These are phyloP conservation scores for Fusarium nurragi DNA, from an alignment of 2,329 filamentous ascomycete genomes.

Conservation along the genomic window DNA sequence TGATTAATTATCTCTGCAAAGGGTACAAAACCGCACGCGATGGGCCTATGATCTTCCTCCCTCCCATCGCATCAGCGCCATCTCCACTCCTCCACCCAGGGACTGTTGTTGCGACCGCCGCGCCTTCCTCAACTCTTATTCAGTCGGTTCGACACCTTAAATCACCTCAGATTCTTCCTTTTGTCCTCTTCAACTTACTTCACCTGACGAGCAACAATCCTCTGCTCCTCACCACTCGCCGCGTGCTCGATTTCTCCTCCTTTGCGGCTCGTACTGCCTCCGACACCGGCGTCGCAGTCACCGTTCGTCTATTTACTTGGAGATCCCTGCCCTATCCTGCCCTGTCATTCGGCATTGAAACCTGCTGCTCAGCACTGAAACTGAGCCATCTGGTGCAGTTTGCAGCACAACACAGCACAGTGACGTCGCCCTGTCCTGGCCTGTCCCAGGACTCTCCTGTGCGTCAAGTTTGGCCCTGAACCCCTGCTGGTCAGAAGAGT, in stretches of 20 bases:
- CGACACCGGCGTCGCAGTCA: slow-evolving; percentile 27
- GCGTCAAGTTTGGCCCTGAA: slow-evolving; percentile 13
- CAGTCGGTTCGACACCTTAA: slow-evolving; percentile 3
- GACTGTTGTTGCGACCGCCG: slow-evolving; percentile 6
- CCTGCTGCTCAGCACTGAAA: slow-evolving; percentile 17
- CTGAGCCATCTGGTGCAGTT: slow-evolving; percentile 15
- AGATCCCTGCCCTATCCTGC: slow-evolving; percentile 29
- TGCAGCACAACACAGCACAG: slow-evolving; percentile 7
- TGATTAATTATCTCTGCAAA: not conserved
- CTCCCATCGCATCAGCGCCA: slow-evolving; percentile 4
- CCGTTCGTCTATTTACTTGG: slow-evolving; percentile 8
- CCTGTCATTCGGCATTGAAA: slow-evolving; percentile 31
- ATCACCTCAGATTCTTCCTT: not conserved
- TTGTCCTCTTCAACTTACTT: not conserved
- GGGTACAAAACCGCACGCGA: not conserved
- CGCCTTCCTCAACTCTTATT: slow-evolving; percentile 25
- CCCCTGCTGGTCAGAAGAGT: slow-evolving; percentile 24
- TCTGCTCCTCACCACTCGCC: not conserved
- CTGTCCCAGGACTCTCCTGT: slow-evolving; percentile 21
- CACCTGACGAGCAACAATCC: not conserved
- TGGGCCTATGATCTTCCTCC: not conserved
- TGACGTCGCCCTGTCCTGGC: slow-evolving; percentile 28
- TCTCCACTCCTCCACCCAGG: slow-evolving; percentile 40
- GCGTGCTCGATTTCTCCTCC: not conserved
- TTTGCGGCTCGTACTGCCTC: not conserved